These are phyloP conservation scores for Cafeteria roenbergensis DNA, from an alignment of 108 stramenopile genomes.

Conservation along the genomic window DNA sequence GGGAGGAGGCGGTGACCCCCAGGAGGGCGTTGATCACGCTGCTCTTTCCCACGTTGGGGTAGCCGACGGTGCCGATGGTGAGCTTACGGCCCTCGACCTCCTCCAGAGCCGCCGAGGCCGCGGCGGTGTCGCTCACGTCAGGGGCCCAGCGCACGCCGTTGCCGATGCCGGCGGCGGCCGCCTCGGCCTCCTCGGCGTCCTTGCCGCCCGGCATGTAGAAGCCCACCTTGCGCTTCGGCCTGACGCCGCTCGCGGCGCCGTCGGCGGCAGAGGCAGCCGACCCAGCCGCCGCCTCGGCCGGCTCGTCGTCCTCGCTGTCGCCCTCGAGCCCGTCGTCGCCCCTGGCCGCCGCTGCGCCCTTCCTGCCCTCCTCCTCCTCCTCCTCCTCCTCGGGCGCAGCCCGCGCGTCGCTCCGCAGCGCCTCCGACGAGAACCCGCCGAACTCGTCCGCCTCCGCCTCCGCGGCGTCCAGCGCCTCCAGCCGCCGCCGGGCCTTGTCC, in stretches of 20 bases:
- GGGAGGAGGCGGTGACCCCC: constrained; percentile 65
- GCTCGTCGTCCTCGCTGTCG: too few relatives aligned
- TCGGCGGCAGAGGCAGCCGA: too few relatives aligned
- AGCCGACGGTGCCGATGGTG: constrained; percentile 83
- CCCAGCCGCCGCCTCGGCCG: too few relatives aligned
- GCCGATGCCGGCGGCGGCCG: constrained; percentile 42
- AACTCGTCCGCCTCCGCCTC: too few relatives aligned
- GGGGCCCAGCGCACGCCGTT: constrained; percentile 49
- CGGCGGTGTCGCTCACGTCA: constrained; percentile 38
- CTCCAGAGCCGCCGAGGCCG: not conserved
- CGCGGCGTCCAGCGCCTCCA: too few relatives aligned
- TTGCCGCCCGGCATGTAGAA: too few relatives aligned
- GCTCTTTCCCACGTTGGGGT: constrained; percentile 92
- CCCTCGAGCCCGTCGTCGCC: not conserved
- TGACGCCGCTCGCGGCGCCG: too few relatives aligned
- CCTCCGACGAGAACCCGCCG: too few relatives aligned
- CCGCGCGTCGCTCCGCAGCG: too few relatives aligned
- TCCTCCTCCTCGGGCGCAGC: constrained; percentile 34
- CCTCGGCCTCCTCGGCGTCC: constrained; percentile 55
- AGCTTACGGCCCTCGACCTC: constrained; percentile 4
- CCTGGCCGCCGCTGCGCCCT: too few relatives aligned
- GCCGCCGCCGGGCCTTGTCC: too few relatives aligned
- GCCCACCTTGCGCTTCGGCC: too few relatives aligned
- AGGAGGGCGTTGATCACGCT: constrained; percentile 89
- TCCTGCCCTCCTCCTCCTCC: constrained; percentile 24